Evolutionary conservation across 108 stramenopile species (phyloP).

Genomic region (Skeletonema menzelii): DNA sequence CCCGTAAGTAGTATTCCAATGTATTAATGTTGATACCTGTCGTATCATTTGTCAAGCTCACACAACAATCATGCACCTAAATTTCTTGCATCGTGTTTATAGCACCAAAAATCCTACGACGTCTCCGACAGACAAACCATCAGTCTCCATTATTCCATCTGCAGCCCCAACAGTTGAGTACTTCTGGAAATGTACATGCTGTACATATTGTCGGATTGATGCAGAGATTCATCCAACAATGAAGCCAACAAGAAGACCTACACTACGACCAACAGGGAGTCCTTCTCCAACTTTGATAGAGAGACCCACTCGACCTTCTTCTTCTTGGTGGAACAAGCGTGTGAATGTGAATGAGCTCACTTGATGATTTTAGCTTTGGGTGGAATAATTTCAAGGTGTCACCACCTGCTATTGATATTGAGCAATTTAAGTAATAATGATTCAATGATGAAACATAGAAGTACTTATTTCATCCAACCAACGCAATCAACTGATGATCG

Average conservation of each 20-base stretch:
- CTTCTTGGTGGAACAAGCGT: background rate
- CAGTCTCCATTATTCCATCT: background rate
- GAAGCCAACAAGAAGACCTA: conserved; percentile 6
- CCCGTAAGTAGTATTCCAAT: background rate
- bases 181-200: background rate
- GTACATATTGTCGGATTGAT: conserved; percentile 2
- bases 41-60: background rate
- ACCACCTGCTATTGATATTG: too few species aligned
- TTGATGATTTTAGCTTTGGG: too few species aligned
- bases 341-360: background rate
- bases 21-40: background rate
- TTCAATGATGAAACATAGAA: too few species aligned
- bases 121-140: background rate
- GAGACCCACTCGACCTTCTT: background rate
- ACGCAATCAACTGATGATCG: too few species aligned
- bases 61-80: background rate
- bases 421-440: too few species aligned
- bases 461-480: too few species aligned
- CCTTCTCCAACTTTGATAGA: background rate
- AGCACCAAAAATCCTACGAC: background rate
- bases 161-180: conserved; percentile 1
- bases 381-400: too few species aligned
- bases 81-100: background rate
- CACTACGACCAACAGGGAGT: background rate
- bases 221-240: conserved; percentile 4